A percentile compares a stretch with the other conserved stretches of the same genome.
phyloP scores from a whole-genome alignment of 495 filamentous ascomycete genomes.

The Achaetomiella virescens region DNA sequence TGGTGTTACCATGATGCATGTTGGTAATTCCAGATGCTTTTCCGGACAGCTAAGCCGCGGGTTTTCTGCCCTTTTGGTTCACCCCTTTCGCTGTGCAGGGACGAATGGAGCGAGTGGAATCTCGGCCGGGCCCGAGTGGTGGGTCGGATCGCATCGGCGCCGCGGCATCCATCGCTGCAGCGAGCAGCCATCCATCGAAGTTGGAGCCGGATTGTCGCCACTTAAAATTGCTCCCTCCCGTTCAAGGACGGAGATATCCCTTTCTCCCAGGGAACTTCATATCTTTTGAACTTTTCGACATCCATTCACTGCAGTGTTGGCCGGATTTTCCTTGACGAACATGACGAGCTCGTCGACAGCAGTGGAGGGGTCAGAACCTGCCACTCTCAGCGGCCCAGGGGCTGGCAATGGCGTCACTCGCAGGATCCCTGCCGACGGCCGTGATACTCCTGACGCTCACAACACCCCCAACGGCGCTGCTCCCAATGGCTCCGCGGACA shows the following conservation, averaged over 20 bases:
- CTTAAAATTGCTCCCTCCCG: neutral
- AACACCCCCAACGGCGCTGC: neutral
- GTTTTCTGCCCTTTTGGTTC: too few relatives aligned
- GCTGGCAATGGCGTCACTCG: slow-evolving; percentile 20
- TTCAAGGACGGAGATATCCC: neutral
- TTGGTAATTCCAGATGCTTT: too few relatives aligned
- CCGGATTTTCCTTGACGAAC: neutral
- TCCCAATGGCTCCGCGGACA: slow-evolving; percentile 4
- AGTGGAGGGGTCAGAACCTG: neutral
- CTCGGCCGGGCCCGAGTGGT: neutral
- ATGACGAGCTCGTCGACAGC: slow-evolving; percentile 1
- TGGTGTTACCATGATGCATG: too few relatives aligned
- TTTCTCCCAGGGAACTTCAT: neutral
- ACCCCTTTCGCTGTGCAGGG: too few relatives aligned
- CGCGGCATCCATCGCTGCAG: neutral
- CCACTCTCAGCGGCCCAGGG: neutral
- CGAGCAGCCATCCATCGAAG: too few relatives aligned
- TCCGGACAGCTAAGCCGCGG: too few relatives aligned
- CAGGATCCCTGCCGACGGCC: neutral
- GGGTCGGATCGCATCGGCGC: neutral
- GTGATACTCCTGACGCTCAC: neutral
- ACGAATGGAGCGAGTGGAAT: neutral
- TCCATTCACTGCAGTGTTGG: too few relatives aligned
- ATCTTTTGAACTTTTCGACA: neutral
- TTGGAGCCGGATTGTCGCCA: too few relatives aligned